phyloP scores from a whole-genome alignment of 1,284 basidiomycete species.

The Boletellus deceptivus region DNA sequence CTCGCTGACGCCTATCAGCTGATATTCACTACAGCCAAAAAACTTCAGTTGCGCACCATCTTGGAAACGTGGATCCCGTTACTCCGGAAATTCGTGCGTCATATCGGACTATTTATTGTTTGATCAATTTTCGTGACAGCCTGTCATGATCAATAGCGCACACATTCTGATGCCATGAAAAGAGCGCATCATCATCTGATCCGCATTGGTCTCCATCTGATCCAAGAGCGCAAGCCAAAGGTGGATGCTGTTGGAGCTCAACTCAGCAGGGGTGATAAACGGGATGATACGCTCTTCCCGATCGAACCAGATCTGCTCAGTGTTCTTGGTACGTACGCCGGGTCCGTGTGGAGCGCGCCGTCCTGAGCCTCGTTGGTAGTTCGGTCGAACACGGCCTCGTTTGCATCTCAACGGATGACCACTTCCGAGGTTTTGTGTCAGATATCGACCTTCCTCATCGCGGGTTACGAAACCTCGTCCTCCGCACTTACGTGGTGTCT shows the following conservation, averaged over 20 bases:
- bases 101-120: conserved; percentile 4
- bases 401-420: conserved; percentile 54
- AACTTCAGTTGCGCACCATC: conserved; percentile 52
- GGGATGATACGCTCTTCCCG: neutral
- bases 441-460: conserved; percentile 76
- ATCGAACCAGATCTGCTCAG: conserved; percentile 18
- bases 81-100: conserved; percentile 53
- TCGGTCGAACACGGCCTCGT: conserved; percentile 54
- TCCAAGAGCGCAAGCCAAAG: conserved; percentile 44
- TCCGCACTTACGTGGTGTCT: conserved; percentile 74
- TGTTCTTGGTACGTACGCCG: conserved; percentile 19
- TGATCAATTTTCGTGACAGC: conserved; percentile 15
- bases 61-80: conserved; percentile 63
- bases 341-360: neutral
- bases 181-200: conserved; percentile 49
- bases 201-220: conserved; percentile 54
- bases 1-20: conserved; percentile 54
- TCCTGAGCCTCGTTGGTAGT: conserved; percentile 38
- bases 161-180: conserved; percentile 42
- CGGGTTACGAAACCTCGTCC: conserved; percentile 60
- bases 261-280: conserved; percentile 13
- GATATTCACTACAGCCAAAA: conserved; percentile 51
- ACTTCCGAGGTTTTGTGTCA: conserved; percentile 70
- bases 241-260: conserved; percentile 24
- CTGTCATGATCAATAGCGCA: conserved; percentile 29